These are phyloP conservation scores for Pseudogymnoascus sp. DNA, from an alignment of 2,329 filamentous ascomycete genomes.

Conservation along the genomic window DNA sequence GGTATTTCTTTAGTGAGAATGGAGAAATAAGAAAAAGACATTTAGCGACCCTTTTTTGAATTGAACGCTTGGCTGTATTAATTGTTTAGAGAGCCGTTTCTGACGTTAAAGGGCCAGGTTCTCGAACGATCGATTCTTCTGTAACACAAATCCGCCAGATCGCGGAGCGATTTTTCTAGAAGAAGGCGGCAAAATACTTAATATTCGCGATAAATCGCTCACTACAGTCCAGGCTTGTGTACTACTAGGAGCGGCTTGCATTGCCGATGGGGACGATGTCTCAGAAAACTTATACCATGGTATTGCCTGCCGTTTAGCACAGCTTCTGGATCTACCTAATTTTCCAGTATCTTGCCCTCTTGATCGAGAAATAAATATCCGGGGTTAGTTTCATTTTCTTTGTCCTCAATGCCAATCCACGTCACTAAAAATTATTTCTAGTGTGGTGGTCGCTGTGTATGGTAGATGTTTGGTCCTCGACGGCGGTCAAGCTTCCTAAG, in stretches of 20 bases:
- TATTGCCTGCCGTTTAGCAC: slow-evolving; percentile 20
- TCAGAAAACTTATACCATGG: slow-evolving; percentile 20
- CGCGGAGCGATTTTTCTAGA: slow-evolving; percentile 15
- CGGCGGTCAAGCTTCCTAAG: slow-evolving; percentile 17
- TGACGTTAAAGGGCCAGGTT: slow-evolving; percentile 15
- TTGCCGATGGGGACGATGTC: slow-evolving; percentile 16
- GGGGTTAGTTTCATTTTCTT: slow-evolving; percentile 14
- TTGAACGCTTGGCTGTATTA: not conserved
- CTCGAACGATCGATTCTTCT: slow-evolving; percentile 17
- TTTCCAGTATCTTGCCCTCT: slow-evolving; percentile 12
- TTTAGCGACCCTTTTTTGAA: not conserved
- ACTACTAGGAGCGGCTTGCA: slow-evolving; percentile 18
- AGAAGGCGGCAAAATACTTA: slow-evolving; percentile 15
- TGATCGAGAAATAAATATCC: slow-evolving; percentile 19
- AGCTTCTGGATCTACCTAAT: slow-evolving; percentile 18
- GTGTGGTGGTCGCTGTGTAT: slow-evolving; percentile 23
- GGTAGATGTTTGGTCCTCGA: slow-evolving; percentile 23
- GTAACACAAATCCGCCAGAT: slow-evolving; percentile 15
- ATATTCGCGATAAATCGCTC: slow-evolving; percentile 19
- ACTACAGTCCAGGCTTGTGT: slow-evolving; percentile 22
- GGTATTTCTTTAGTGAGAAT: not conserved
- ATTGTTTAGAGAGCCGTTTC: not conserved
- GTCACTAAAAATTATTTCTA: slow-evolving; percentile 9
- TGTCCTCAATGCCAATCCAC: not conserved
- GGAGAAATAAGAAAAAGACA: not conserved